Conservation (phyloP, 148 eudicot species). For the Beta vulgaris region DNA sequence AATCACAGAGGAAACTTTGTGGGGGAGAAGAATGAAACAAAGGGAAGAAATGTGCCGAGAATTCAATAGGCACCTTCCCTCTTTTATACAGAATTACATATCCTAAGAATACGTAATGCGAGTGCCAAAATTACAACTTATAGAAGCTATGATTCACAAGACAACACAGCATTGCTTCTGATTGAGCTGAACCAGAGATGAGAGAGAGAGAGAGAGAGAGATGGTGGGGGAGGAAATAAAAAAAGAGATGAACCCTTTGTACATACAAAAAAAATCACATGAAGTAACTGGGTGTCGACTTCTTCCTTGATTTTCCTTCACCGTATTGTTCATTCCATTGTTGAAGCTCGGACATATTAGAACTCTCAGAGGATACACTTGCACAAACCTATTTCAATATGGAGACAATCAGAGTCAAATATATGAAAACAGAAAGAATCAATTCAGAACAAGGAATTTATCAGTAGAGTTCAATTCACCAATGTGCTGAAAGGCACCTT, state of each 20-base stretch:
- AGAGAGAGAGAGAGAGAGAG: neutral
- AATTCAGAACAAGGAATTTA: neutral
- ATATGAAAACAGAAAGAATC: neutral
- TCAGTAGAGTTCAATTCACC: neutral
- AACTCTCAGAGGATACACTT: slow-evolving; percentile 82
- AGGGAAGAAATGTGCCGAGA: slow-evolving; percentile 20
- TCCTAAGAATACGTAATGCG: slow-evolving; percentile 24
- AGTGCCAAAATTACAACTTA: slow-evolving; percentile 23
- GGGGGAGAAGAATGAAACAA: slow-evolving; percentile 22
- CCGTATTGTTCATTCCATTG: slow-evolving; percentile 98
- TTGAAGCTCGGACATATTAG: slow-evolving; percentile 84
- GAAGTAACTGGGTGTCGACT: slow-evolving; percentile 82
- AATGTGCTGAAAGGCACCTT: neutral
- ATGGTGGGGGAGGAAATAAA: neutral
- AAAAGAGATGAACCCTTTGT: slow-evolving; percentile 27
- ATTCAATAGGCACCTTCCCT: slow-evolving; percentile 26
- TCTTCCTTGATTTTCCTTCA: slow-evolving; percentile 91
- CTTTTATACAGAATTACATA: slow-evolving; percentile 38
- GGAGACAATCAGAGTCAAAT: neutral
- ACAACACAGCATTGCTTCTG: slow-evolving; percentile 31
- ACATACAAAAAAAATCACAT: slow-evolving; percentile 53
- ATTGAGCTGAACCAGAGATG: slow-evolving; percentile 18
- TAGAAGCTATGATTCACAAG: slow-evolving; percentile 24
- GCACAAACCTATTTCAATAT: slow-evolving; percentile 65
- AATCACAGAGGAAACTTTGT: slow-evolving; percentile 9